Evolutionary conservation across 768 basidiomycete genomes (phyloP).

Genomic region (Mycena amicta): DNA sequence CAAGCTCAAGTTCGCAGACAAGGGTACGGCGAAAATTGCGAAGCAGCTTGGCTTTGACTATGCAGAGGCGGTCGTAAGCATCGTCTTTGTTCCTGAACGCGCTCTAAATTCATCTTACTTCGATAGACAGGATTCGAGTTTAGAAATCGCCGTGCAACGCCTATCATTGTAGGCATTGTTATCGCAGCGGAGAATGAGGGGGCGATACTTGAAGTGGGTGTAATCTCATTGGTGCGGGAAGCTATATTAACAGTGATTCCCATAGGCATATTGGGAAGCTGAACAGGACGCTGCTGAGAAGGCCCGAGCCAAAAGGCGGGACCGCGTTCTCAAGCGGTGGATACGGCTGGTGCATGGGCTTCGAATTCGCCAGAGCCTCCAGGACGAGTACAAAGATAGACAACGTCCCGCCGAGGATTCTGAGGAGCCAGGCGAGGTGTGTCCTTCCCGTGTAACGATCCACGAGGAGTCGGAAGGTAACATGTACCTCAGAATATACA

Average conservation of each 20-base stretch:
- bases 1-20: slow-evolving; percentile 51
- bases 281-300: slow-evolving; percentile 79
- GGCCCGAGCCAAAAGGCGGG: slow-evolving; percentile 72
- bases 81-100: background rate
- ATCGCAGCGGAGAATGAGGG: slow-evolving; percentile 80
- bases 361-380: slow-evolving; percentile 80
- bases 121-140: slow-evolving; percentile 93
- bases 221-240: slow-evolving; percentile 4
- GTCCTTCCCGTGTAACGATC: slow-evolving; percentile 8
- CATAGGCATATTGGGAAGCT: slow-evolving; percentile 83
- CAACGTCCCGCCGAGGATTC: slow-evolving; percentile 21
- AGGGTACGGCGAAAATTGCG: slow-evolving; percentile 87
- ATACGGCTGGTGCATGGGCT: slow-evolving; percentile 84
- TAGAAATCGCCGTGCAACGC: slow-evolving; percentile 86
- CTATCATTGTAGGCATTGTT: slow-evolving; percentile 84
- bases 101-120: slow-evolving; percentile 2
- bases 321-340: slow-evolving; percentile 87
- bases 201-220: slow-evolving; percentile 70
- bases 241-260: slow-evolving; percentile 11
- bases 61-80: slow-evolving; percentile 90
- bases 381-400: slow-evolving; percentile 66
- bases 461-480: too few species aligned
- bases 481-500: slow-evolving; percentile 13
- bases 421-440: slow-evolving; percentile 21
- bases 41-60: slow-evolving; percentile 84